Base-by-base conservation (phyloP, 805 yeast genomes). In the Ogataea neopini region DNA sequence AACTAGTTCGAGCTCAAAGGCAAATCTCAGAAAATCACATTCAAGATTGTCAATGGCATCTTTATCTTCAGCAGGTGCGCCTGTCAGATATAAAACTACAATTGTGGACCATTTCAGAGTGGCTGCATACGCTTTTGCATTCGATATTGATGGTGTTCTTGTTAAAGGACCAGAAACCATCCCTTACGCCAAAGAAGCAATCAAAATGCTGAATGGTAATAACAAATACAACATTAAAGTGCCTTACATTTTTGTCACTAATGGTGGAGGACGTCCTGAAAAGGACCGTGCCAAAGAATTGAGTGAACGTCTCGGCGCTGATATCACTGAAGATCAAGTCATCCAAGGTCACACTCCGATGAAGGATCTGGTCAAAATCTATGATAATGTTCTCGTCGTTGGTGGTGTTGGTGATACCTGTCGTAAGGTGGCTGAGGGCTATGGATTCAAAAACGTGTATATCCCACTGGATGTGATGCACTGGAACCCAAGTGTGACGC, bases 321-420 rank as follows among this genome's bases (percentile, higher is more conserved):
- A 76, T 33, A 80, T 89, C 49, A 77, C 84, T 10, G 81, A 81
- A 37, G 88, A 82, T 45, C 96, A 89, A 70, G 86, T 89, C 49
- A 86, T 89, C 58, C 96, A 89, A 68, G 96, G 96, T 51, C 96
- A 89, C 67, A 89, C 97, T 1, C 97, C 97, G 28, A 89, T 89
- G 94, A 83, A 80, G 57, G 95, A 87, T 60, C 74, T 88, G 61
- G 86, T 84, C 11, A 77, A 76, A 25, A 72, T 76, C 13, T 81
- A 83, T 66, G 71, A 84, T 48, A 86, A 85, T 47, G 95, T 89
- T 4, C 71, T 89, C 39, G 96, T 89, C 45, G 89, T 89, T 44
- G 96, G 96, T 53, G 96, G 96, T 55, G 81, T 86, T 20, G 90
- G 94, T 38, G 89, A 88, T 56, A 81, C 83, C 10, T 88, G 96